Evolutionary conservation across 768 basidiomycete species (phyloP).

Genomic region (Leccinellum luteum): DNA sequence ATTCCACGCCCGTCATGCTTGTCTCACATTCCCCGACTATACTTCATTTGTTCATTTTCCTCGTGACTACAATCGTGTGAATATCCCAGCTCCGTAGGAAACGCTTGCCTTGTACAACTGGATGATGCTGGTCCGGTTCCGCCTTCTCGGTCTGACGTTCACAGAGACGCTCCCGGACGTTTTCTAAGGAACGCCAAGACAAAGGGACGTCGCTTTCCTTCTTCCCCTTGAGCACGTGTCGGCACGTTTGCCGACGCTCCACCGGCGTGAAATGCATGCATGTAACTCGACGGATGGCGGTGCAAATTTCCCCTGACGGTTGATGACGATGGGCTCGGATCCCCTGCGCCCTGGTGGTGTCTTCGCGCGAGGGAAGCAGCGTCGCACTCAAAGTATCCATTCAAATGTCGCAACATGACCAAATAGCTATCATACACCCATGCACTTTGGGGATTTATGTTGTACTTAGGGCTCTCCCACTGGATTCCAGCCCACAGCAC

Average conservation of each 20-base stretch:
- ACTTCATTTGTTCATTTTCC: neutral
- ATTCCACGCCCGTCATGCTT: neutral
- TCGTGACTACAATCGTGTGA: neutral
- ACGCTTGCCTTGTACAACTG: too few species aligned
- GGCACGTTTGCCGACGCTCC: neutral
- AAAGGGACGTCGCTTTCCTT: neutral
- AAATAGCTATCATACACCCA: neutral
- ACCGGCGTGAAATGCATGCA: too few species aligned
- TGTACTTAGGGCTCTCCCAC: constrained; percentile 38
- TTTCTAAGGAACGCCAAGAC: neutral
- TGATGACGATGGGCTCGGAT: neutral
- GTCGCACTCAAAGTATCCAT: neutral
- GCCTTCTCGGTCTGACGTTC: neutral
- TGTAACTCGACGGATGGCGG: too few species aligned
- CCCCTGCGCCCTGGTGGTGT: neutral
- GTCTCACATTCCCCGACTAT: neutral
- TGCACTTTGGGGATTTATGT: neutral
- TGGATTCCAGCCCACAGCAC: constrained; percentile 82
- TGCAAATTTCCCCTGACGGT: neutral
- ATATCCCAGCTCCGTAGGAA: neutral
- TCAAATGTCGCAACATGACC: neutral
- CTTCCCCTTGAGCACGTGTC: neutral
- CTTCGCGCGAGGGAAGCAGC: neutral
- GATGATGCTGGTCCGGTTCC: neutral
- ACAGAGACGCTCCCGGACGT: neutral